A percentile compares a stretch with the other conserved stretches of the same genome.
These are phyloP conservation scores for Geum urbanum DNA, from an alignment of 306 rosid genomes.

Conservation along the genomic window DNA sequence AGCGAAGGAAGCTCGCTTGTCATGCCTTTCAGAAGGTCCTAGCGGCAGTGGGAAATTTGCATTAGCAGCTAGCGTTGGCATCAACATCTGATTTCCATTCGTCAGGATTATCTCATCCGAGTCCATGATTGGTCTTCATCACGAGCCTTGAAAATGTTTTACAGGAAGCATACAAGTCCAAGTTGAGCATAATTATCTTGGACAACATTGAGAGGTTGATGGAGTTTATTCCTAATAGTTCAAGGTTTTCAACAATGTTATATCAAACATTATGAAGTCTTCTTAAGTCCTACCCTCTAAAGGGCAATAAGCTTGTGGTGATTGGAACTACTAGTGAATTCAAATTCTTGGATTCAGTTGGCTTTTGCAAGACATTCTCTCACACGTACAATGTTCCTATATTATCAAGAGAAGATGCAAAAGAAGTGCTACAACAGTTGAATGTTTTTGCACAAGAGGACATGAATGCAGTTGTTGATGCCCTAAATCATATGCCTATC, in stretches of 20 bases:
- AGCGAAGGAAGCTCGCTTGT: slow-evolving; percentile 89
- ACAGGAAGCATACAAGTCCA: slow-evolving; percentile 97
- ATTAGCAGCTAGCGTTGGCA: slow-evolving; percentile 86
- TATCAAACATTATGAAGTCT: slow-evolving; percentile 77
- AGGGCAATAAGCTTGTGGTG: slow-evolving; percentile 92
- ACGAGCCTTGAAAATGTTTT: slow-evolving; percentile 82
- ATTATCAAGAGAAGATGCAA: slow-evolving; percentile 59
- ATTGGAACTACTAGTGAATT: slow-evolving; percentile 88
- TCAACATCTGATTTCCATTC: slow-evolving; percentile 83
- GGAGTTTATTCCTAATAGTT: slow-evolving; percentile 86
- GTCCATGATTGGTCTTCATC: slow-evolving; percentile 82
- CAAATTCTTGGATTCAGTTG: slow-evolving; percentile 69
- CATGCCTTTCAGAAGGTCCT: slow-evolving; percentile 90
- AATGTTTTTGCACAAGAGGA: slow-evolving; percentile 72
- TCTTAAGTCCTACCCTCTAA: slow-evolving; percentile 84
- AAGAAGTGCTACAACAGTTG: slow-evolving; percentile 78
- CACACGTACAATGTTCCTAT: slow-evolving; percentile 77
- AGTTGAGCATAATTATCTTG: slow-evolving; percentile 80
- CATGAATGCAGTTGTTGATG: slow-evolving; percentile 46
- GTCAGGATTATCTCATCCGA: slow-evolving; percentile 92
- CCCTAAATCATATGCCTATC: slow-evolving; percentile 71
- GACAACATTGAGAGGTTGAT: slow-evolving; percentile 91
- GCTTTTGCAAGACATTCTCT: slow-evolving; percentile 69
- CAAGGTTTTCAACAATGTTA: slow-evolving; percentile 85
- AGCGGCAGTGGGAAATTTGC: slow-evolving; percentile 98